These are phyloP conservation scores for Juglanconis sp. DNA, from an alignment of 2,329 filamentous ascomycete species.

Conservation along the genomic window DNA sequence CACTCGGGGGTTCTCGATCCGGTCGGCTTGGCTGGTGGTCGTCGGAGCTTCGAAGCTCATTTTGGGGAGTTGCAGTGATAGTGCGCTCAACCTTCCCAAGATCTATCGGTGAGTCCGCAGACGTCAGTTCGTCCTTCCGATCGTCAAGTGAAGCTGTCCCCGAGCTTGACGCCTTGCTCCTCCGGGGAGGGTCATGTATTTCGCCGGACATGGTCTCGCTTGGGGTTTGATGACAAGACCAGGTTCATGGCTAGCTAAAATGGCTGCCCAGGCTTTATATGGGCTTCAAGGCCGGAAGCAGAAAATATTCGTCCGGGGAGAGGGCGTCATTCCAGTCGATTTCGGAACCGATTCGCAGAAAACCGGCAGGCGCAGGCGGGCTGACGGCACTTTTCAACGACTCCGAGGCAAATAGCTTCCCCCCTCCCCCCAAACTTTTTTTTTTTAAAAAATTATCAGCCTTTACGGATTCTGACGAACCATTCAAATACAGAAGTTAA, in stretches of 20 bases:
- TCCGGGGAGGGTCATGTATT: not conserved
- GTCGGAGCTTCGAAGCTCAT: not conserved
- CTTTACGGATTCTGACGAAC: too few species aligned
- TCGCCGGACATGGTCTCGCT: not conserved
- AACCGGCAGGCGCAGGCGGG: too few species aligned
- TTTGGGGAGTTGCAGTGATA: not conserved
- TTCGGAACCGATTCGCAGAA: not conserved
- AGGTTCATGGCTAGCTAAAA: not conserved
- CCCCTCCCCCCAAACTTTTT: too few species aligned
- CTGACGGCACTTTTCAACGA: too few species aligned
- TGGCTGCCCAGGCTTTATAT: not conserved
- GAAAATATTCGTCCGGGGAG: not conserved
- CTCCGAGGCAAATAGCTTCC: too few species aligned
- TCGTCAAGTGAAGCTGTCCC: not conserved
- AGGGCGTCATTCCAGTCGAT: not conserved
- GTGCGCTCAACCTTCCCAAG: not conserved
- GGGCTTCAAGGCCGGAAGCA: too few species aligned
- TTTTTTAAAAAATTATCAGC: too few species aligned
- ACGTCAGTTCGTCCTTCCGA: not conserved
- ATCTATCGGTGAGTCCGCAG: not conserved
- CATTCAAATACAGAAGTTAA: too few species aligned
- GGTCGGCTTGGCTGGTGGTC: not conserved
- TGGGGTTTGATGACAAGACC: not conserved
- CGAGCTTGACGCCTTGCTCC: not conserved
- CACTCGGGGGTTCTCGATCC: slow-evolving; percentile 19